Evolutionary conservation across 345 rosid genomes (phyloP), one percentile per base, ranked within the genome.

Genomic region (Gossypium turneri): DNA sequence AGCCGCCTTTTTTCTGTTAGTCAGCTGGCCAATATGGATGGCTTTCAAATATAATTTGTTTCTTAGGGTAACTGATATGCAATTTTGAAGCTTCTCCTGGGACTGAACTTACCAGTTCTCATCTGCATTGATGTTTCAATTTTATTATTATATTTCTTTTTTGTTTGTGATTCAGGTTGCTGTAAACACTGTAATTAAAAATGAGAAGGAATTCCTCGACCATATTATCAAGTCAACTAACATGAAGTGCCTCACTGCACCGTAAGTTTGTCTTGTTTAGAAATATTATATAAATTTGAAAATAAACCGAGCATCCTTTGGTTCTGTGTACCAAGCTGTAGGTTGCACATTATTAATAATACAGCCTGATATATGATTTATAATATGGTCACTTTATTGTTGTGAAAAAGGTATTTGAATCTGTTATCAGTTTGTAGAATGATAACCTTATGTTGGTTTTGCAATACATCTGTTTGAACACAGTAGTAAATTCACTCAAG

Each of bases 201-300:
- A 84, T 16, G 94, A 90, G 83, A 90, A 79, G 81, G 91, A 90
- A 67, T 90, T 90, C 80, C 89, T 90, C 51, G 86, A 85, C 74
- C 92, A 90, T 73, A 82, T 90, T 27, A 86, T 88, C 71, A 90
- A 85, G 79, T 90, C 94, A 56, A 90, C 92, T 67, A 90, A 90
- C 76, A 90, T 90, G 94, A 90, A 87, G 77, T 90, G 94, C 69
- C 90, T 90, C 62, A 90, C 94, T 63, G 90, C 94, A 12, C 90
- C 85, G 94, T 90, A 84, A 85, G 92, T 67, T 61, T 19, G 2
- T 20, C 16, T n/a, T 64, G 3, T 44, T 64, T 2, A n/a, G 69
- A 64, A 41, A 38, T 41, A 43, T 34, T 64, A 61, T 7, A 8
- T 62, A 62, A 12, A 13, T 47, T 24, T 47, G 25, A 13, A 67